Percentiles rank a stretch among this genome's conserved stretches.
These are phyloP conservation scores for Vaccinium vitisidaea DNA, from an alignment of 148 eudicot species.

Conservation along the genomic window DNA sequence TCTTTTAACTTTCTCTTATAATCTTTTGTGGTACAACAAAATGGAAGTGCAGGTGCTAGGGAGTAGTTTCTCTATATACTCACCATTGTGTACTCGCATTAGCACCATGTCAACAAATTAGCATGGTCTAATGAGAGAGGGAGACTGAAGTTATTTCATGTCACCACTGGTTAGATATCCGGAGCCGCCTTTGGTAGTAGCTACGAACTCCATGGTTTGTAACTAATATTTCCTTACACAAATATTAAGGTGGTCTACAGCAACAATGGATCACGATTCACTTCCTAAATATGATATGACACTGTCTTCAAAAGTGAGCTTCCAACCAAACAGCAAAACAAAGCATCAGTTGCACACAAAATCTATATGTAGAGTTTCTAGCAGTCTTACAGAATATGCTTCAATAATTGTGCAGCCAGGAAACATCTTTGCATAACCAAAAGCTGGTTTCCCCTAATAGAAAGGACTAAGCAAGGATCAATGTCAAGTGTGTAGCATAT, in stretches of 20 bases:
- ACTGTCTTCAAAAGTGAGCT: constrained; percentile 4
- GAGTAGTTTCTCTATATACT: background rate
- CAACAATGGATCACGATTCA: background rate
- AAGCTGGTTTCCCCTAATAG: constrained; percentile 2
- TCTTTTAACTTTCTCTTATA: background rate
- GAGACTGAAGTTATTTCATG: background rate
- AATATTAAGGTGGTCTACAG: background rate
- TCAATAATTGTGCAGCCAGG: background rate
- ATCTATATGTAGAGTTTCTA: background rate
- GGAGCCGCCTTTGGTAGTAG: background rate
- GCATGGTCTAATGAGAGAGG: background rate
- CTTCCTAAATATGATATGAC: constrained; percentile 6
- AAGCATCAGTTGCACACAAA: background rate
- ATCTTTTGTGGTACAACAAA: too few species aligned
- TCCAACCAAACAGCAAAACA: constrained; percentile 9
- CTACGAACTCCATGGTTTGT: background rate
- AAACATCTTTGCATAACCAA: background rate
- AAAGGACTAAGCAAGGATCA: background rate
- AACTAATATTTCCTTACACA: background rate
- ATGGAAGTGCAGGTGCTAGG: too few species aligned
- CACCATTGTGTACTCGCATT: background rate
- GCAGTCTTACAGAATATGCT: background rate
- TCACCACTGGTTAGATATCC: background rate
- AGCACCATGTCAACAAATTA: background rate
- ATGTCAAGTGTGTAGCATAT: background rate